Evolutionary conservation across 1,139 yeast genomes (phyloP).

Genomic region (Taphrina communis): DNA sequence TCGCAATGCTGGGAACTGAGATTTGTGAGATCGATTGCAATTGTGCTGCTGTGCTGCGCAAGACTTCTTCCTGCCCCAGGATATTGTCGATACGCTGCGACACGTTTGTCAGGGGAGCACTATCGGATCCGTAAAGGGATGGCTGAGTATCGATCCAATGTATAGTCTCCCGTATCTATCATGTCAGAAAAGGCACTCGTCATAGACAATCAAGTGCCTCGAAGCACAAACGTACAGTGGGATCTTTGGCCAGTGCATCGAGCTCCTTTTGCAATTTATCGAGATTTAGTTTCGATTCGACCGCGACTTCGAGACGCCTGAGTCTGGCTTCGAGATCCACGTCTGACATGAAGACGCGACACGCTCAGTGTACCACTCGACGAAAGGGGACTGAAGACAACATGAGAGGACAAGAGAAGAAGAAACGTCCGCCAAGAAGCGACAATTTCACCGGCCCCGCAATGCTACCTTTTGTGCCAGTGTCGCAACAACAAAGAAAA

Average conservation of each 20-base stretch:
- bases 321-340: conserved; percentile 11
- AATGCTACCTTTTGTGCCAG: not conserved
- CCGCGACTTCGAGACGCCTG: not conserved
- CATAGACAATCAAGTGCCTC: not conserved
- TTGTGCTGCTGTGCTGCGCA: not conserved
- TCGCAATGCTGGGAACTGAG: conserved; percentile 3
- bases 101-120: not conserved
- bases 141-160: conserved; percentile 5
- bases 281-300: conserved; percentile 9
- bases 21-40: conserved; percentile 3
- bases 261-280: conserved; percentile 5
- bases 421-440: not conserved
- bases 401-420: not conserved
- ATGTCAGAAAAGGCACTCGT: not conserved
- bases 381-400: too few species aligned
- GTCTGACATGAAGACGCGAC: not conserved
- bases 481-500: not conserved
- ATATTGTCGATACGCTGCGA: not conserved
- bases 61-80: conserved; percentile 8
- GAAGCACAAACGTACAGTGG: not conserved
- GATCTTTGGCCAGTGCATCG: conserved; percentile 3
- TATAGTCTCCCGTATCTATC: conserved; percentile 11
- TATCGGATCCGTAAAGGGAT: not conserved
- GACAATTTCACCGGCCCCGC: not conserved
- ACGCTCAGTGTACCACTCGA: not conserved